Evolutionary conservation across 169 alveolate species (phyloP).

Genomic region (Cyclospora cayetanensis): DNA sequence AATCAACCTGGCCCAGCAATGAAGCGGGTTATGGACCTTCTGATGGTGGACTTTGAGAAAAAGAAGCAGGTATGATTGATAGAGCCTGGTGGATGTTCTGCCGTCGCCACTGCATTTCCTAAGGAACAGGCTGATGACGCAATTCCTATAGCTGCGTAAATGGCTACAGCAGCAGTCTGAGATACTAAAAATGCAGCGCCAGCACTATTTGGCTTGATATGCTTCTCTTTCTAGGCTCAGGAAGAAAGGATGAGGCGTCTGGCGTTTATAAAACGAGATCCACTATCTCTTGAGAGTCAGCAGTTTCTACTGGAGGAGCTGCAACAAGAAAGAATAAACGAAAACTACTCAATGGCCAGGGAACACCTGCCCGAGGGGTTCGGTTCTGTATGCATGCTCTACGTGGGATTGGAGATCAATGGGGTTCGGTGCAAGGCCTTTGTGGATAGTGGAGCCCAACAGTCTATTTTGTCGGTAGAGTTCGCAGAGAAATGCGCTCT

Average conservation of each 20-base stretch:
- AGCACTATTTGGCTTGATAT: not conserved
- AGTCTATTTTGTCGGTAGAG: conserved; percentile 91
- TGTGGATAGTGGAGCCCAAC: conserved; percentile 98
- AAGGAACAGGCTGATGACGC: too few relatives aligned
- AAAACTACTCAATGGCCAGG: conserved; percentile 68
- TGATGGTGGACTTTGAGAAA: not conserved
- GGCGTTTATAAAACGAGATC: conserved; percentile 23
- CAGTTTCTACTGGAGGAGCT: conserved; percentile 46
- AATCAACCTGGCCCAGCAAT: conserved; percentile 9
- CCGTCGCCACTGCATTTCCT: too few relatives aligned
- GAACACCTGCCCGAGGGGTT: conserved; percentile 76
- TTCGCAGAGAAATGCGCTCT: conserved; percentile 93
- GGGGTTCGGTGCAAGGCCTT: conserved; percentile 92
- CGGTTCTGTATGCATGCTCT: conserved; percentile 91
- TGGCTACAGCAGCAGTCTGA: too few relatives aligned
- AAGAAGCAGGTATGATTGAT: not conserved
- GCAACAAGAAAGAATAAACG: conserved; percentile 62
- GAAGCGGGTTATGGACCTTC: not conserved
- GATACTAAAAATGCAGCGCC: not conserved
- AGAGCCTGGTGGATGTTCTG: too few relatives aligned
- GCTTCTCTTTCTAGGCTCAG: not conserved
- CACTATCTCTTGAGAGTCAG: conserved; percentile 67
- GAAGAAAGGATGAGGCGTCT: conserved; percentile 28
- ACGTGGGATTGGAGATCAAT: conserved; percentile 90
- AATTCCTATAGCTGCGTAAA: too few relatives aligned